Evolutionary conservation across 345 rosid species (phyloP), one percentile per base, ranked within the genome.

Genomic region (rapeseed (Brassica napus)): DNA sequence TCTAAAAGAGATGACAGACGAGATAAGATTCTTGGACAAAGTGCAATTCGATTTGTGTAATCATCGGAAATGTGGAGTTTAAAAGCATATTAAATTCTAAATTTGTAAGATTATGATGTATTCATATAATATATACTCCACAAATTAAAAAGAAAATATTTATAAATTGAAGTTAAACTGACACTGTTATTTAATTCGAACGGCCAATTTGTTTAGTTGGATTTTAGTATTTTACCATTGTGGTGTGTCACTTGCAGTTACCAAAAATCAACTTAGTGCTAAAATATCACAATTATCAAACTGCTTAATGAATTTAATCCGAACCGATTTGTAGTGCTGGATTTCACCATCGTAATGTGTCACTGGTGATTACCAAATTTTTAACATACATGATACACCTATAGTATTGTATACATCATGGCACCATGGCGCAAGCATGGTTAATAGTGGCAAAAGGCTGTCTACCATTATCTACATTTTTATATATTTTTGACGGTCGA

Each of bases 1-100:
- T 67, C 63, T 73, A 24, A 66, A 65, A 71, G 34, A 59, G 15
- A 32, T 18, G 54, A 55, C 5, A 66, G 47, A 73, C 34, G 64
- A 23, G 82, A 79, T 79, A 79, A 79, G 74, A 68, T 79, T 79
- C 82, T 79, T 79, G 78, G 65, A 79, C 70, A 42, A 42, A 68
- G 58, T 52, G 58, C 58, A 52, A 15, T 52, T 15, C 58, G 18
- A 14, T 4, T 14, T 49, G 57, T 49, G 52, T 42, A 10, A 44
- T 44, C 47, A 39, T 39, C 47, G 47, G 47, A 9, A 39, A 37
- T 37, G 3, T 42, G 3, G 49, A 10, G 11, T 10, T 42, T 42
- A 44, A 26, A 26, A 47, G 54, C 54, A 47, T 47, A 12, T 11
- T 47, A 37, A 37, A 37, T 8, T 37, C 44, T 37, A 37, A 8